These are phyloP conservation scores for Draba incana DNA, from an alignment of 345 rosid species.

Conservation along the genomic window DNA sequence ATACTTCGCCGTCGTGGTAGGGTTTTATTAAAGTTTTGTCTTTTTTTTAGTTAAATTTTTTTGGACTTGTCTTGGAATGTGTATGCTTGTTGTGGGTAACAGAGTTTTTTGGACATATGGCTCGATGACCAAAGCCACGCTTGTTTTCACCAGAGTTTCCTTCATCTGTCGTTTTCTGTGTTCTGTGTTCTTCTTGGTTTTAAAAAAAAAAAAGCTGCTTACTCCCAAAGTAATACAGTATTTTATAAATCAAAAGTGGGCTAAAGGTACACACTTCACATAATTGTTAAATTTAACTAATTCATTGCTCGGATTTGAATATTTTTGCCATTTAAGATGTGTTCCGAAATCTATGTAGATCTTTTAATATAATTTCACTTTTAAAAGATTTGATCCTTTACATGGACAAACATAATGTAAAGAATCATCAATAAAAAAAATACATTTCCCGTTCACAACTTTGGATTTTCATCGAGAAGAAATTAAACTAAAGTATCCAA, in stretches of 20 bases:
- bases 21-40: not conserved
- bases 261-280: slow-evolving; percentile 29
- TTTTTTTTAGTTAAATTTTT: not conserved
- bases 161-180: slow-evolving; percentile 38
- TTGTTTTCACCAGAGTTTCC: slow-evolving; percentile 37
- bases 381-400: no score
- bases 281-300: not conserved
- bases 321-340: no score
- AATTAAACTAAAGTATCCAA: not conserved
- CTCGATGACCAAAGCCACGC: slow-evolving; percentile 44
- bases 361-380: no score
- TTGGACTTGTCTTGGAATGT: slow-evolving; percentile 31
- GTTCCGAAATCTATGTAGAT: no score
- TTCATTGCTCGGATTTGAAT: not conserved
- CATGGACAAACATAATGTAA: no score
- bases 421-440: no score
- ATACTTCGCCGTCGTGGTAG: slow-evolving; percentile 92
- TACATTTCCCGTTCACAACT: no score
- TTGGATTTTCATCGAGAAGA: no score
- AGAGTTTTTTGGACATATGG: slow-evolving; percentile 33
- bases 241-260: slow-evolving; percentile 15
- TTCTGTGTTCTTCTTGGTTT: slow-evolving; percentile 10
- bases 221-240: not conserved
- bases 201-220: slow-evolving; percentile 8
- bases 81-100: slow-evolving; percentile 32